Base-by-base conservation (phyloP, 805 yeast species). In the Candida krabiensis region DNA sequence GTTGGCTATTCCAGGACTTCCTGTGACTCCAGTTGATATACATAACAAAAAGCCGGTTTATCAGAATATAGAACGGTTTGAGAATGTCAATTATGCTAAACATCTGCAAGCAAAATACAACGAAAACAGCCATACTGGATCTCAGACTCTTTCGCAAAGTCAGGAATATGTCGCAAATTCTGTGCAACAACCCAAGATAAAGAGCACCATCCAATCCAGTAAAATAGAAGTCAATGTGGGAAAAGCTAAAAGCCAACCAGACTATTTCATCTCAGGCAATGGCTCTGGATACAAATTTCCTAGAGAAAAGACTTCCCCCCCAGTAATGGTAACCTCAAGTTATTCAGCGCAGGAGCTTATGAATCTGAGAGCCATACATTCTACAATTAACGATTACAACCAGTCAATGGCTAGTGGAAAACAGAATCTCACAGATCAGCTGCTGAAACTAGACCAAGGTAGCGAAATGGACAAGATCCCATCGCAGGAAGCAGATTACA, bases 271-370 rank as follows among this genome's bases (percentile, higher is more conserved):
- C 9, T 74, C 80, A 4, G 72, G 66, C 23, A 56, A 63, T 37
- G 61, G 58, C 28, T 77, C 79, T 4, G 67, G 60, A n/a, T 80
- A 76, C 58, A 79, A 73, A 54, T 80, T 80, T 48, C 86, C 86
- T 1, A 42, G 47, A 11, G 66, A 71, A 4, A 61, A 68, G 5
- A 27, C 34, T 1, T 68, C 73, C 12, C 52, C 56, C 7, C 47
- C 53, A 9, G 44, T 61, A 4, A 56, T 64, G 0, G 43, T 37
- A 7, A 43, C 43, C 37, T 45, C 46, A 29, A 54, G 47, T 24
- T 72, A 60, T 43, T 66, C 74, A 2, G 76, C 63, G 4, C 71
- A 66, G 46, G 72, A 70, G 43, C 50, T 73, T 31, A 71, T 67
- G 48, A 35, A 41, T 37, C 38, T 60, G 40, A 50, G 53, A 34